phyloP scores from a whole-genome alignment of 2,329 filamentous ascomycete genomes.

The Cryoendolithus antarcticus region DNA sequence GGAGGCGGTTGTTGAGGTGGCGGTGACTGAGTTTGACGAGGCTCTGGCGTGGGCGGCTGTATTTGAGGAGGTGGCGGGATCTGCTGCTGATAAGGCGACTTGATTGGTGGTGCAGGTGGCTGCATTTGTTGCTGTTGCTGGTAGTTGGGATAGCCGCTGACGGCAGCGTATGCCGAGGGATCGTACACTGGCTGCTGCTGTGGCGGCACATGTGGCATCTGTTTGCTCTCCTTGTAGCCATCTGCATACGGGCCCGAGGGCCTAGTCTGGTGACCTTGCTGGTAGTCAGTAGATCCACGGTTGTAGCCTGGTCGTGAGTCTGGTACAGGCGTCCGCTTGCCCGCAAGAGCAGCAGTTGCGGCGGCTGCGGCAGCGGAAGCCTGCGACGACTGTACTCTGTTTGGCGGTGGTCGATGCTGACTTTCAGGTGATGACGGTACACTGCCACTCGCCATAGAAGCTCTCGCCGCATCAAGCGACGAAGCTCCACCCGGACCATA shows the following conservation, averaged over 20 bases:
- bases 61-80: conserved; percentile 35
- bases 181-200: conserved; percentile 54
- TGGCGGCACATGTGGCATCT: conserved; percentile 20
- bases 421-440: conserved; percentile 35
- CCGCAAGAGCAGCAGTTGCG: conserved; percentile 26
- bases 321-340: conserved; percentile 32
- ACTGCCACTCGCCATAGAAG: conserved; percentile 30
- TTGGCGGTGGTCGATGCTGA: conserved; percentile 32
- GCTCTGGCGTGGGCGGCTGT: conserved; percentile 27
- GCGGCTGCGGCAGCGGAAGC: conserved; percentile 38
- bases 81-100: conserved; percentile 40
- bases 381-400: conserved; percentile 38
- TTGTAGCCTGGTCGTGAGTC: conserved; percentile 29
- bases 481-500: conserved; percentile 27
- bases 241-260: conserved; percentile 19
- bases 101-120: conserved; percentile 37
- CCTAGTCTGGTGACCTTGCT: conserved; percentile 9
- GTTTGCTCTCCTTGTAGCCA: conserved; percentile 21
- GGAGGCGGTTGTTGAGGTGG: conserved; percentile 18
- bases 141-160: conserved; percentile 26
- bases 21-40: conserved; percentile 26
- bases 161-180: conserved; percentile 58
- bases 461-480: conserved; percentile 36
- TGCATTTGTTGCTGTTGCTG: conserved; percentile 32
- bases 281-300: conserved; percentile 27